Percentiles rank a stretch among this genome's conserved stretches.
Conservation (phyloP, 2,329 filamentous ascomycete genomes). For the Teratosphaeria gauchensis region DNA sequence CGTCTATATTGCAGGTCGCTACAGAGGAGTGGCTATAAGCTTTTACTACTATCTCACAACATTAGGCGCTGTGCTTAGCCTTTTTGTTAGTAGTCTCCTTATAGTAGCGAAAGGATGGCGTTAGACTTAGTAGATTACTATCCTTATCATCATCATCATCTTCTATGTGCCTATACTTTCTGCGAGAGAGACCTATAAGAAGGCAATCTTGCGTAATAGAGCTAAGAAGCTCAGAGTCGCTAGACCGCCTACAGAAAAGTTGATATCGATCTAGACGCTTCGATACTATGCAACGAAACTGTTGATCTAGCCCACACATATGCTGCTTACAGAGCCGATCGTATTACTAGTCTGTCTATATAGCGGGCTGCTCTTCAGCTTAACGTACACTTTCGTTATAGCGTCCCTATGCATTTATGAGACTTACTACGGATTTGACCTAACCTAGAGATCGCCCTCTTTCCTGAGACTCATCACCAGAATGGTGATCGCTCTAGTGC, state of each 20-base stretch:
- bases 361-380: conserved; percentile 30
- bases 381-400: conserved; percentile 35
- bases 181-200: conserved; percentile 25
- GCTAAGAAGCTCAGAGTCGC: conserved; percentile 18
- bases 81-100: conserved; percentile 30
- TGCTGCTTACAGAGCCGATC: conserved; percentile 35
- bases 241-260: conserved; percentile 5
- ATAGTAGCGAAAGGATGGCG: conserved; percentile 22
- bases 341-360: conserved; percentile 33
- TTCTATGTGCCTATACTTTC: conserved; percentile 21
- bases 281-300: conserved; percentile 16
- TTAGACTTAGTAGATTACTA: conserved; percentile 26
- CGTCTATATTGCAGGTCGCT: conserved; percentile 21
- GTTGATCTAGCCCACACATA: conserved; percentile 21
- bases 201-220: conserved; percentile 21
- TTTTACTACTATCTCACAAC: conserved; percentile 20
- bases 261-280: conserved; percentile 5
- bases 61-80: conserved; percentile 22
- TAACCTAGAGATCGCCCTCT: conserved; percentile 22
- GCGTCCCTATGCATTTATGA: conserved; percentile 26
- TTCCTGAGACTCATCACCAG: conserved; percentile 24
- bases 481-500: conserved; percentile 13
- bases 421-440: conserved; percentile 19
- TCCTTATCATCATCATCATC: conserved; percentile 22
- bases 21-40: conserved; percentile 18